These are phyloP conservation scores for Gossypium sturtianum DNA, from an alignment of 345 rosid genomes.

Conservation along the genomic window DNA sequence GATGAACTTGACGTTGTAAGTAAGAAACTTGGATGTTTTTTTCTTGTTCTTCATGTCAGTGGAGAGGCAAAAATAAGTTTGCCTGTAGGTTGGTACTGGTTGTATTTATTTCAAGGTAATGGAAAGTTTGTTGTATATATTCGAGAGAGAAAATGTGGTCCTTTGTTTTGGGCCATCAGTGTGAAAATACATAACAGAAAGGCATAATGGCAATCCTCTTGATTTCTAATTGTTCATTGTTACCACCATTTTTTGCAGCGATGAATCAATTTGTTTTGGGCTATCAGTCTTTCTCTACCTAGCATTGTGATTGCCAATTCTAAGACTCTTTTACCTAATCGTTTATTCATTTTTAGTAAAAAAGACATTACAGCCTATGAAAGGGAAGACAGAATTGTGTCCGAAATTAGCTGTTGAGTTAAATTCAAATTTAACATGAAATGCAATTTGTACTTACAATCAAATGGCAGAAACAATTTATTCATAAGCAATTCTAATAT, in stretches of 20 bases:
- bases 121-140: slow-evolving; percentile 26
- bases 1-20: slow-evolving; percentile 10
- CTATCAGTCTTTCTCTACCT: neutral
- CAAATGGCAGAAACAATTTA: neutral
- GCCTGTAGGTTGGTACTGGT: slow-evolving; percentile 3
- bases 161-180: neutral
- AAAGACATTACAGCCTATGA: too few relatives aligned
- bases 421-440: too few relatives aligned
- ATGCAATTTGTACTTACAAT: neutral
- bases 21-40: slow-evolving; percentile 9
- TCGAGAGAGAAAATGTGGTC: slow-evolving; percentile 5
- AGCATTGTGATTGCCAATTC: neutral
- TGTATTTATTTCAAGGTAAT: slow-evolving; percentile 10
- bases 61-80: slow-evolving; percentile 2
- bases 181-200: slow-evolving; percentile 9
- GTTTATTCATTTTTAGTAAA: too few relatives aligned
- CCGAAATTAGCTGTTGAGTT: too few relatives aligned
- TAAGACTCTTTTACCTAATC: neutral
- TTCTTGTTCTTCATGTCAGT: neutral
- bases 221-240: neutral
- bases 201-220: neutral
- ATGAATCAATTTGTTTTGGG: neutral
- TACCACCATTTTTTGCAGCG: neutral
- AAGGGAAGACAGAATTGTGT: too few relatives aligned
- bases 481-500: neutral